Percentiles rank a stretch among this genome's conserved stretches.
These are phyloP conservation scores for Kingdonia uniflora DNA, from an alignment of 164 flowering plant genomes.

Conservation along the genomic window DNA sequence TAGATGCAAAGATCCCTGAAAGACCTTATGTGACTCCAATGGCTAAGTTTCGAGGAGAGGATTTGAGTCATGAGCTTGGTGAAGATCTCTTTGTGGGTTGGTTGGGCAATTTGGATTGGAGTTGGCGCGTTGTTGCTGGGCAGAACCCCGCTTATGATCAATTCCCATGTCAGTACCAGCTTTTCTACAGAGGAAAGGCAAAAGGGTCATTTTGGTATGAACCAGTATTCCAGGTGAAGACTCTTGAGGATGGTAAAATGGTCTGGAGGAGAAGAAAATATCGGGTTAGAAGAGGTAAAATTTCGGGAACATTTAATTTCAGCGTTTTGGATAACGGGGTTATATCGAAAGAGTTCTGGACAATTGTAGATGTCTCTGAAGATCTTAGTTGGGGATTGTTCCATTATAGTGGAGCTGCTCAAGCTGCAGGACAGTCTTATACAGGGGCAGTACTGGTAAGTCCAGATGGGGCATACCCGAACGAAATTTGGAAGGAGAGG, in stretches of 20 bases:
- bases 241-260: conserved; percentile 51
- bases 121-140: conserved; percentile 95
- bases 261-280: conserved; percentile 89
- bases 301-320: conserved; percentile 73
- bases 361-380: conserved; percentile 74
- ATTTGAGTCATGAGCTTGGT: conserved; percentile 58
- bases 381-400: conserved; percentile 93
- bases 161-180: conserved; percentile 94
- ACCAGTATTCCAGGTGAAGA: conserved; percentile 83
- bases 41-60: conserved; percentile 42
- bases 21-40: conserved; percentile 68
- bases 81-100: conserved; percentile 95
- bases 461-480: conserved; percentile 67
- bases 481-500: conserved; percentile 25
- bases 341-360: conserved; percentile 91
- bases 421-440: conserved; percentile 86
- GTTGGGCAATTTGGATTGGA: conserved; percentile 80
- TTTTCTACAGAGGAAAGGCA: conserved; percentile 87
- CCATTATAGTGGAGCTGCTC: conserved; percentile 88
- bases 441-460: conserved; percentile 92
- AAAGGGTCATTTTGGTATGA: conserved; percentile 95
- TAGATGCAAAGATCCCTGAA: conserved; percentile 74
- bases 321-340: conserved; percentile 96
- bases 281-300: conserved; percentile 61
- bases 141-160: conserved; percentile 99